Percentiles rank a stretch among this genome's conserved stretches.
These are phyloP conservation scores for Eucalyptus lansdowneana DNA, from an alignment of 345 rosid genomes.

Conservation along the genomic window DNA sequence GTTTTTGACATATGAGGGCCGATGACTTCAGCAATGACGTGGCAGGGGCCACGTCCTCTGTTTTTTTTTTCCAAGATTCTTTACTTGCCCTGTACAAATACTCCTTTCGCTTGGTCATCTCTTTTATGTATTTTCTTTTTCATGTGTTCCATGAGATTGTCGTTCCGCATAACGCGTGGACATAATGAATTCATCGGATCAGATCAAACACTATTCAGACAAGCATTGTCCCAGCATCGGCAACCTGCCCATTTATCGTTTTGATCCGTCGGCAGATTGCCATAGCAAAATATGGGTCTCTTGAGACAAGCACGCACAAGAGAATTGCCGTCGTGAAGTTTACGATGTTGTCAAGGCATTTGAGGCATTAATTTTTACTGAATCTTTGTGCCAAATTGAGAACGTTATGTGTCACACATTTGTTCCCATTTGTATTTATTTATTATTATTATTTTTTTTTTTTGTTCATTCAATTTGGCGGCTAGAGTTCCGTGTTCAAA, in stretches of 20 bases:
- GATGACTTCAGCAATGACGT: background rate
- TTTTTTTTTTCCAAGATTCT: background rate
- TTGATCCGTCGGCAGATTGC: background rate
- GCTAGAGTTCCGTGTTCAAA: background rate
- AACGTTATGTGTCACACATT: too few relatives aligned
- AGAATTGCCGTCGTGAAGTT: background rate
- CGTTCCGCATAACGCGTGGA: background rate
- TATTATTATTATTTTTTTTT: background rate
- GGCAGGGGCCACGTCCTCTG: background rate
- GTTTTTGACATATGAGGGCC: background rate
- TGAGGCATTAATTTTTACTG: background rate
- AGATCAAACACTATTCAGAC: background rate
- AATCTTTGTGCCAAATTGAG: background rate
- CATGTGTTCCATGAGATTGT: background rate
- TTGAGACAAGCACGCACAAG: background rate
- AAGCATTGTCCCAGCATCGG: background rate
- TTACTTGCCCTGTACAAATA: background rate
- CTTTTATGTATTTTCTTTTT: background rate
- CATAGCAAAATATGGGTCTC: background rate
- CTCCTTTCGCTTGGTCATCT: background rate
- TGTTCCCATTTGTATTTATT: background rate
- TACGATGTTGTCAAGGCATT: background rate
- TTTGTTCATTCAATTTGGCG: background rate
- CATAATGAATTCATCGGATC: background rate
- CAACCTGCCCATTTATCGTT: background rate